phyloP scores from a whole-genome alignment of 768 basidiomycete genomes.

The Boletus speciosus region DNA sequence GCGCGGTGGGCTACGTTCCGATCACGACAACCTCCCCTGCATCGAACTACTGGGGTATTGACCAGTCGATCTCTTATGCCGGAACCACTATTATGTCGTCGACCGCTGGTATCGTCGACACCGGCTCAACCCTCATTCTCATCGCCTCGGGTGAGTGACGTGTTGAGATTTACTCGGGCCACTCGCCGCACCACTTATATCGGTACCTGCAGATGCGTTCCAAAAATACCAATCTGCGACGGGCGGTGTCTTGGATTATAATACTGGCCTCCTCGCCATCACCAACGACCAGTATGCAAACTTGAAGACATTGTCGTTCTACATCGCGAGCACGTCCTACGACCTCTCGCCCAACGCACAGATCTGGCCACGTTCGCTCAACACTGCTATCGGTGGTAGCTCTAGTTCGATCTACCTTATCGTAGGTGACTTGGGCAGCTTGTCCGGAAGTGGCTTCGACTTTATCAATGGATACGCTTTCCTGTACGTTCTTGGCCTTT shows the following conservation, averaged over 20 bases:
- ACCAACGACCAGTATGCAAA: constrained; percentile 21
- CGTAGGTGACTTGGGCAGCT: constrained; percentile 15
- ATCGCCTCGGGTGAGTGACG: constrained; percentile 17
- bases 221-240: constrained; percentile 20
- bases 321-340: constrained; percentile 13
- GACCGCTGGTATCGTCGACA: constrained; percentile 35
- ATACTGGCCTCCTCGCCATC: constrained; percentile 29
- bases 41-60: constrained; percentile 30
- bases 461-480: constrained; percentile 20
- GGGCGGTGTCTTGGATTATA: constrained; percentile 22
- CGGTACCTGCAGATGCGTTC: constrained; percentile 21
- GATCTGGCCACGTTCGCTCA: constrained; percentile 34
- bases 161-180: neutral
- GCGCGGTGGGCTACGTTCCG: constrained; percentile 24
- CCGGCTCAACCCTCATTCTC: constrained; percentile 31
- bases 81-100: constrained; percentile 18
- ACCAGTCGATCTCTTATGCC: constrained; percentile 31
- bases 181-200: neutral
- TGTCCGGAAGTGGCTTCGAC: constrained; percentile 10
- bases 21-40: constrained; percentile 27
- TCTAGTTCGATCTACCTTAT: constrained; percentile 28
- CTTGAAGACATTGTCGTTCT: constrained; percentile 25
- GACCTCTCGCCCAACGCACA: constrained; percentile 26
- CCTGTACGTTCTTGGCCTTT: neutral
- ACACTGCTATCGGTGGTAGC: constrained; percentile 26